Evolutionary conservation across 1,139 yeast species (phyloP).

Genomic region (Taphrina deformans): DNA sequence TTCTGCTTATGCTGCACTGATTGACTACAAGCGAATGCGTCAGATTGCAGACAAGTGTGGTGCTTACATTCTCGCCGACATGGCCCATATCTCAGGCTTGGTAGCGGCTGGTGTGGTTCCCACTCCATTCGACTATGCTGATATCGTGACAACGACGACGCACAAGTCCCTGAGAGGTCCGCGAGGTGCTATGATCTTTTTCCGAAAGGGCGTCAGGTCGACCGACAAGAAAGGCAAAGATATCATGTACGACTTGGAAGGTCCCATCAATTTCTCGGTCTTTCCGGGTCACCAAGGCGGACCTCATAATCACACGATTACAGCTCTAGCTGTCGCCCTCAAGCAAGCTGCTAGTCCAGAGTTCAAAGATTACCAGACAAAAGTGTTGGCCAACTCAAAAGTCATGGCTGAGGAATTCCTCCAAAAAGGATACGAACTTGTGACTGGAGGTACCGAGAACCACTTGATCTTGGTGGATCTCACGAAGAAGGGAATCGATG

Average conservation of each 20-base stretch:
- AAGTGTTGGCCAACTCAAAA: slow-evolving; percentile 87
- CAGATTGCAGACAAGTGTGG: slow-evolving; percentile 95
- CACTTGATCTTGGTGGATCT: slow-evolving; percentile 91
- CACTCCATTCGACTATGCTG: slow-evolving; percentile 94
- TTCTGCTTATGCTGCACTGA: slow-evolving; percentile 91
- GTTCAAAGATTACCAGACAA: slow-evolving; percentile 84
- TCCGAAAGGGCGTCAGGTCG: slow-evolving; percentile 92
- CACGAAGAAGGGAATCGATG: slow-evolving; percentile 80
- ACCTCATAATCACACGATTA: slow-evolving; percentile 97
- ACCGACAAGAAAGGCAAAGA: slow-evolving; percentile 91
- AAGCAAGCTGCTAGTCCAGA: slow-evolving; percentile 92
- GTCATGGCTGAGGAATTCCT: slow-evolving; percentile 73
- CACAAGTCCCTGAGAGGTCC: slow-evolving; percentile 99
- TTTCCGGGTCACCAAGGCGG: slow-evolving; percentile 99
- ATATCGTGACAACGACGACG: slow-evolving; percentile 95
- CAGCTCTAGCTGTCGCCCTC: slow-evolving; percentile 94
- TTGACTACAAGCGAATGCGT: slow-evolving; percentile 94
- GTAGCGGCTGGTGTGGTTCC: slow-evolving; percentile 96
- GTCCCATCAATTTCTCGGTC: slow-evolving; percentile 93
- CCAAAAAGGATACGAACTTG: slow-evolving; percentile 73
- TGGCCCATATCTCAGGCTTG: slow-evolving; percentile 91
- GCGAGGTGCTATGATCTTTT: slow-evolving; percentile 98
- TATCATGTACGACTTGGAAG: slow-evolving; percentile 83
- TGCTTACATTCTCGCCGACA: slow-evolving; percentile 92
- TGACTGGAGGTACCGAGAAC: slow-evolving; percentile 92